Evolutionary conservation across 129 eudicot species (phyloP).

Genomic region (Pulicaria dysenterica): DNA sequence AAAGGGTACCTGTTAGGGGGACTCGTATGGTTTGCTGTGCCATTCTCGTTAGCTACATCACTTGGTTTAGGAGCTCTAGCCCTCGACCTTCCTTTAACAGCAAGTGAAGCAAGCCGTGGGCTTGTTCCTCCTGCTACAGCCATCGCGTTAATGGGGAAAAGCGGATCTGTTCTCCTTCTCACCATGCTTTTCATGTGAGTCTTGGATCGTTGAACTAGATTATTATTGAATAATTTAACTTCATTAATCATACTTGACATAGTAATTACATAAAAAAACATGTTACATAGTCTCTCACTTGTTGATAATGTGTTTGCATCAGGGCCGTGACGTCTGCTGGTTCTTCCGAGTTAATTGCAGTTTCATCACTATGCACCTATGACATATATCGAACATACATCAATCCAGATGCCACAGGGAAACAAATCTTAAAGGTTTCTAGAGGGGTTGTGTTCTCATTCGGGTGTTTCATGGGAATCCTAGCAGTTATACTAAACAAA

Average conservation of each 20-base stretch:
- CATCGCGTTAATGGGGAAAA: slow-evolving; percentile 95
- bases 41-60: slow-evolving; percentile 89
- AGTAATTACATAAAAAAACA: too few species aligned
- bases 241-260: too few species aligned
- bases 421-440: slow-evolving; percentile 89
- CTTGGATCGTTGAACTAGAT: too few species aligned
- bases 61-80: slow-evolving; percentile 95
- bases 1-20: slow-evolving; percentile 97
- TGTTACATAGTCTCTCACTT: not conserved
- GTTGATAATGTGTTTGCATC: slow-evolving; percentile 17
- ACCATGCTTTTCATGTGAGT: slow-evolving; percentile 98
- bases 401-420: slow-evolving; percentile 89
- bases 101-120: slow-evolving; percentile 87
- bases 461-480: slow-evolving; percentile 91
- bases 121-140: slow-evolving; percentile 99
- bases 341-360: slow-evolving; percentile 92
- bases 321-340: slow-evolving; percentile 99
- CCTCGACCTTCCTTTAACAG: slow-evolving; percentile 85
- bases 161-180: slow-evolving; percentile 91
- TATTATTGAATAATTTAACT: too few species aligned
- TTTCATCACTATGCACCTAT: slow-evolving; percentile 92
- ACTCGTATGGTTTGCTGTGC: slow-evolving; percentile 96
- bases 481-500: slow-evolving; percentile 89
- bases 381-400: slow-evolving; percentile 94
- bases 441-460: slow-evolving; percentile 67